These are phyloP conservation scores for Pythium chondricola DNA, from an alignment of 352 stramenopile species.

Conservation along the genomic window DNA sequence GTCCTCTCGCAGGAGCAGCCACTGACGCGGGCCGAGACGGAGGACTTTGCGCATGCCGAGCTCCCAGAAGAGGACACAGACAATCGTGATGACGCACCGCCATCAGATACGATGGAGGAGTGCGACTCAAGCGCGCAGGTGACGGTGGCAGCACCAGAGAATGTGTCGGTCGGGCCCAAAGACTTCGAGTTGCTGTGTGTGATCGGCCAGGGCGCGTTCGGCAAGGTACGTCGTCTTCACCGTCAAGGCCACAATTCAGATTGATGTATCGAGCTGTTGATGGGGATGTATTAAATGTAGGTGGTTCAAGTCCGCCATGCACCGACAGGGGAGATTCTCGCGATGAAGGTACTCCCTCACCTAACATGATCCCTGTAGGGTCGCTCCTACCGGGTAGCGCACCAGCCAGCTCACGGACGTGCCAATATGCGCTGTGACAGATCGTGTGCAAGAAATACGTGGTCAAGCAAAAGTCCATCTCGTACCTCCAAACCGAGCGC, in stretches of 20 bases:
- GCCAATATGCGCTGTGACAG: no score
- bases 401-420: no score
- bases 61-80: slow-evolving; percentile 12
- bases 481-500: slow-evolving; percentile 71
- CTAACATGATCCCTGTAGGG: no score
- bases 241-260: background rate
- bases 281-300: no score
- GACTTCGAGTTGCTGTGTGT: slow-evolving; percentile 82
- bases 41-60: slow-evolving; percentile 57
- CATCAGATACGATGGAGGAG: no score
- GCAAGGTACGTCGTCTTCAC: slow-evolving; percentile 33
- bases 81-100: background rate
- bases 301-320: slow-evolving; percentile 81
- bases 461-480: slow-evolving; percentile 77
- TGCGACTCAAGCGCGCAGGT: no score
- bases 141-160: background rate
- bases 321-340: slow-evolving; percentile 65
- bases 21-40: slow-evolving; percentile 49
- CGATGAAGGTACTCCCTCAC: slow-evolving; percentile 75
- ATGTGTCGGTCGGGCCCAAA: slow-evolving; percentile 40
- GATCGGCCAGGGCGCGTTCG: slow-evolving; percentile 79
- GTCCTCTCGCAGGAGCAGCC: slow-evolving; percentile 1
- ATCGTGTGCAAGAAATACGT: slow-evolving; percentile 85
- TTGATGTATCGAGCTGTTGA: background rate
- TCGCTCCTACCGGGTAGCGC: no score